phyloP scores from a whole-genome alignment of 2,329 filamentous ascomycete genomes.

The Knufia fluminis region DNA sequence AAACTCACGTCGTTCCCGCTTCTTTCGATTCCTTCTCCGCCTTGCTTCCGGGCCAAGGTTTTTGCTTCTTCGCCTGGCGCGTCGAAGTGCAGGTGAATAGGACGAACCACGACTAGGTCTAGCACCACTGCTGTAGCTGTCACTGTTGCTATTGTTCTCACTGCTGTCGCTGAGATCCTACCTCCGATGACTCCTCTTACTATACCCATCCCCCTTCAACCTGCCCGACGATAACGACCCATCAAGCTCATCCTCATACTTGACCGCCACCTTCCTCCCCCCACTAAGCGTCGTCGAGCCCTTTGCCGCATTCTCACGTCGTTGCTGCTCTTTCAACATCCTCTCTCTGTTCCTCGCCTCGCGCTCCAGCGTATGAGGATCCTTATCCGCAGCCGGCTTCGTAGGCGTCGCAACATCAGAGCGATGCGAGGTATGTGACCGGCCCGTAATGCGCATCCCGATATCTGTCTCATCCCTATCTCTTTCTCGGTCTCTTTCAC shows the following conservation, averaged over 20 bases:
- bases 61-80: too few relatives aligned
- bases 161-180: not conserved
- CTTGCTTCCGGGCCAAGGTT: too few relatives aligned
- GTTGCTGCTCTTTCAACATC: conserved; percentile 57
- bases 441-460: conserved; percentile 20
- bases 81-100: too few relatives aligned
- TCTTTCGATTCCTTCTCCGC: too few relatives aligned
- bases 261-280: conserved; percentile 38
- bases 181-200: not conserved
- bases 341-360: conserved; percentile 56
- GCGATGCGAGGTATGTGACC: conserved; percentile 16
- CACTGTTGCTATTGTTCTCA: too few relatives aligned
- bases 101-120: too few relatives aligned
- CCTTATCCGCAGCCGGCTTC: conserved; percentile 24
- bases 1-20: too few relatives aligned
- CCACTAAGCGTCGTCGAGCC: conserved; percentile 9
- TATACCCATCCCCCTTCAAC: conserved; percentile 16
- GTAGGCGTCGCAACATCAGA: conserved; percentile 9
- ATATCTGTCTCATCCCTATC: conserved; percentile 14
- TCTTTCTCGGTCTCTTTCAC: conserved; percentile 12
- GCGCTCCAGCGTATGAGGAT: conserved; percentile 66
- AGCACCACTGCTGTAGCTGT: too few relatives aligned
- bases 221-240: conserved; percentile 23
- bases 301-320: conserved; percentile 45
- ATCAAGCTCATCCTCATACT: conserved; percentile 41